Evolutionary conservation across 805 yeast genomes (phyloP).

Genomic region (Nakazawaea holstii): DNA sequence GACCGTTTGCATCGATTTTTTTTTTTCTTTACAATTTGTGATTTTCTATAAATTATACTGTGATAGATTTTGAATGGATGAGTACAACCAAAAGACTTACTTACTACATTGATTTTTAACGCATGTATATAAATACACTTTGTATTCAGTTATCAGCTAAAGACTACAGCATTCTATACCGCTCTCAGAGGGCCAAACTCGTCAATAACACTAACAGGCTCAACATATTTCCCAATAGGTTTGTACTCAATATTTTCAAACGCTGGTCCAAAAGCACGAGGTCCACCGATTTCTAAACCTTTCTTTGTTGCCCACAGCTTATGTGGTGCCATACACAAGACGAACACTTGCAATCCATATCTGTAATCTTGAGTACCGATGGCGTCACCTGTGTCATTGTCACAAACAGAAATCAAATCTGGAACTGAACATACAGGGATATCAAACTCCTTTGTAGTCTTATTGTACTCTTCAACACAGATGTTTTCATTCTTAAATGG

Average conservation of each 20-base stretch:
- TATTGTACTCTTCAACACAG: constrained; percentile 22
- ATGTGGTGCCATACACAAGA: constrained; percentile 33
- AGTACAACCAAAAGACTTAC: too few relatives aligned
- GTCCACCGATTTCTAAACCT: constrained; percentile 37
- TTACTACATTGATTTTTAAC: too few relatives aligned
- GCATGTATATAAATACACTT: too few relatives aligned
- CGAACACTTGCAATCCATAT: constrained; percentile 39
- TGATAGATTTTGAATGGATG: too few relatives aligned
- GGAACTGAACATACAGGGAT: constrained; percentile 38
- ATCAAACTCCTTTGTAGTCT: constrained; percentile 17
- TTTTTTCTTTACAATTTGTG: neutral
- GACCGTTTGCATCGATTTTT: neutral
- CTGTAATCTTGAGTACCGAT: constrained; percentile 44
- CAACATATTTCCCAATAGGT: constrained; percentile 26
- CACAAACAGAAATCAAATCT: constrained; percentile 38
- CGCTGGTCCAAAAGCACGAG: constrained; percentile 27
- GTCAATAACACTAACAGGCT: constrained; percentile 30
- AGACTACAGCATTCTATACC: too few relatives aligned
- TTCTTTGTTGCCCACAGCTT: constrained; percentile 30
- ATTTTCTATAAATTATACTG: too few relatives aligned
- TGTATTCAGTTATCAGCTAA: too few relatives aligned
- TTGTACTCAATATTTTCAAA: constrained; percentile 25
- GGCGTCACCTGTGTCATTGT: constrained; percentile 38
- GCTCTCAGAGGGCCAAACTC: constrained; percentile 17
- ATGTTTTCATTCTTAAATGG: constrained; percentile 47